Conservation (phyloP, 108 stramenopile species). For the Cyclotella baltica region DNA sequence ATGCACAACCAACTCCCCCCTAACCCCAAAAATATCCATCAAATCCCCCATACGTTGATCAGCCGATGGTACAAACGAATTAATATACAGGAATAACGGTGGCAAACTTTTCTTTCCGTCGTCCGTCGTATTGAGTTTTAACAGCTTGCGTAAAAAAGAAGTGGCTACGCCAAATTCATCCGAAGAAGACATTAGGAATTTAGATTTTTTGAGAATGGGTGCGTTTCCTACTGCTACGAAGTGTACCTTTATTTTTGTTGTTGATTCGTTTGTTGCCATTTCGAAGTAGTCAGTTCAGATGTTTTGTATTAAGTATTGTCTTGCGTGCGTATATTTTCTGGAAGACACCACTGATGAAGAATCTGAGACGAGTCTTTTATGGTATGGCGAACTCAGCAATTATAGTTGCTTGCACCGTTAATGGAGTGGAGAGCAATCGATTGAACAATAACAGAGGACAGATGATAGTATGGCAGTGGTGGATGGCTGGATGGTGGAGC, state of each 20-base stretch:
- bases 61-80: conserved; percentile 83
- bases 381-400: too few relatives aligned
- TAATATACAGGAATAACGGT: conserved; percentile 78
- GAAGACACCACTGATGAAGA: too few relatives aligned
- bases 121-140: conserved; percentile 39
- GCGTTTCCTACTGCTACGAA: conserved; percentile 87
- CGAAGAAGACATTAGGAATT: conserved; percentile 75
- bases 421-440: too few relatives aligned
- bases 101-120: conserved; percentile 16
- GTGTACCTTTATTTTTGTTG: conserved; percentile 86
- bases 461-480: too few relatives aligned
- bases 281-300: too few relatives aligned
- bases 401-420: too few relatives aligned
- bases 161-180: conserved; percentile 74
- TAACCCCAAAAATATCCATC: conserved; percentile 75
- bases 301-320: too few relatives aligned
- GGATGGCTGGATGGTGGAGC: too few relatives aligned
- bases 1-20: conserved; percentile 86
- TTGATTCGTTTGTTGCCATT: too few relatives aligned
- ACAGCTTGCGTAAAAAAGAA: conserved; percentile 76
- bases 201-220: conserved; percentile 88
- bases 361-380: too few relatives aligned
- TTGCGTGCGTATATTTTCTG: too few relatives aligned
- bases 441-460: too few relatives aligned
- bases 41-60: conserved; percentile 80